Evolutionary conservation across 331 rosid genomes (phyloP).

Genomic region (Dryas integrifolia): DNA sequence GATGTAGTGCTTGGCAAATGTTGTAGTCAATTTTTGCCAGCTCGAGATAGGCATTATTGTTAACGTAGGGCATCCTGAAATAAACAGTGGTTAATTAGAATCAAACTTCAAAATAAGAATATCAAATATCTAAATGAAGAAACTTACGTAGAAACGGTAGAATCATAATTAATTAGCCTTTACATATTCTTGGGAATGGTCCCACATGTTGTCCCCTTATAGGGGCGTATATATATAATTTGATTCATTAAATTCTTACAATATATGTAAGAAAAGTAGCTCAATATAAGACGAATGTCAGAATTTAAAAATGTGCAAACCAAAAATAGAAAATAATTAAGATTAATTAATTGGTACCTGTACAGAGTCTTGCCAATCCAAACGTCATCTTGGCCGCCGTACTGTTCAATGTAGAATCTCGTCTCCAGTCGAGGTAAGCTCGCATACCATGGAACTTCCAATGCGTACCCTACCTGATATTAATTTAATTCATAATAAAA

Average conservation of each 20-base stretch:
- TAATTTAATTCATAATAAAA: no score
- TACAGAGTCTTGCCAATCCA: slow-evolving; percentile 98
- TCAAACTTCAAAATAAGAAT: not conserved
- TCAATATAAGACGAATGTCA: not conserved
- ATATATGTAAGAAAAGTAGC: not conserved
- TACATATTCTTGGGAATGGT: not conserved
- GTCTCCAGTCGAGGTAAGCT: slow-evolving; percentile 77
- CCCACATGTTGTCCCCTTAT: not conserved
- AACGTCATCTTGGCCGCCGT: slow-evolving; percentile 69
- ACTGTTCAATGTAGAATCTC: slow-evolving; percentile 71
- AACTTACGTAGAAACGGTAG: not conserved
- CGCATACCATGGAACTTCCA: slow-evolving; percentile 81
- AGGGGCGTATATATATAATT: not conserved
- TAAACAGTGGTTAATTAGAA: slow-evolving; percentile 1
- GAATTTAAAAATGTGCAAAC: not conserved
- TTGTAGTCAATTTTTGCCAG: slow-evolving; percentile 84
- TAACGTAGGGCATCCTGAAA: slow-evolving; percentile 73
- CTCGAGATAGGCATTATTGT: slow-evolving; percentile 65
- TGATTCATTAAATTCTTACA: not conserved
- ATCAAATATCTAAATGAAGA: not conserved
- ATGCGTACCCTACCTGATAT: slow-evolving; percentile 61
- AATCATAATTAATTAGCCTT: not conserved
- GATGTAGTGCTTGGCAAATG: slow-evolving; percentile 73
- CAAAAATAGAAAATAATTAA: not conserved
- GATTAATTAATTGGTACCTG: slow-evolving; percentile 38